Evolutionary conservation across 176 grass and related monocot species (phyloP).

Genomic region (Bromus sterilis): DNA sequence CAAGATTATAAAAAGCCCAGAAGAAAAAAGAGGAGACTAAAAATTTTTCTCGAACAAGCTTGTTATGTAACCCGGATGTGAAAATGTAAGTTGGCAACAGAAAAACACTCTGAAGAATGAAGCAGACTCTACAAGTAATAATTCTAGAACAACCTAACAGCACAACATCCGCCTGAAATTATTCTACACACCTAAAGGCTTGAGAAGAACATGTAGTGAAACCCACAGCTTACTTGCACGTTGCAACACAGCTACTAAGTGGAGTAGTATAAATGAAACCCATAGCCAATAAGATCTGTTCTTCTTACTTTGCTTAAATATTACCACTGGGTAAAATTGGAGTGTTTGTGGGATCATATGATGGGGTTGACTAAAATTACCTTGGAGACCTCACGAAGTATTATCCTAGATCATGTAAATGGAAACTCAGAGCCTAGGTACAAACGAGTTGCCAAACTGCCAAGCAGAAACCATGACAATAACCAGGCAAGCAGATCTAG

Average conservation of each 20-base stretch:
- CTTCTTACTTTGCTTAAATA: neutral
- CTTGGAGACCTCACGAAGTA: neutral
- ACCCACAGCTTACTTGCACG: neutral
- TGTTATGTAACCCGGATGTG: no score
- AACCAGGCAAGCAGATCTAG: neutral
- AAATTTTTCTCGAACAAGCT: no score
- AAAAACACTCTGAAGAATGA: no score
- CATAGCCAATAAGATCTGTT: neutral
- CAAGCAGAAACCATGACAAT: neutral
- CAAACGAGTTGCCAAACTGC: neutral
- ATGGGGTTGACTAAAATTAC: no score
- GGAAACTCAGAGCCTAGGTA: neutral
- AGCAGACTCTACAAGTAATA: no score
- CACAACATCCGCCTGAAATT: no score
- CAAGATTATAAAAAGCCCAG: no score
- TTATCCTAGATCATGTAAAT: neutral
- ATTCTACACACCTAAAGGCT: no score
- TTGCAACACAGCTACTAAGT: neutral
- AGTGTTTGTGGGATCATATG: neutral
- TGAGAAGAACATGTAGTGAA: no score
- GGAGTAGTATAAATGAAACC: neutral
- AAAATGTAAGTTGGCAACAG: no score
- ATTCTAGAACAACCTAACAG: no score
- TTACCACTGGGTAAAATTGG: neutral
- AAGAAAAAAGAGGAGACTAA: no score